Base-by-base conservation (phyloP, 176 grass and related monocot genomes). In the Stipa capillata region DNA sequence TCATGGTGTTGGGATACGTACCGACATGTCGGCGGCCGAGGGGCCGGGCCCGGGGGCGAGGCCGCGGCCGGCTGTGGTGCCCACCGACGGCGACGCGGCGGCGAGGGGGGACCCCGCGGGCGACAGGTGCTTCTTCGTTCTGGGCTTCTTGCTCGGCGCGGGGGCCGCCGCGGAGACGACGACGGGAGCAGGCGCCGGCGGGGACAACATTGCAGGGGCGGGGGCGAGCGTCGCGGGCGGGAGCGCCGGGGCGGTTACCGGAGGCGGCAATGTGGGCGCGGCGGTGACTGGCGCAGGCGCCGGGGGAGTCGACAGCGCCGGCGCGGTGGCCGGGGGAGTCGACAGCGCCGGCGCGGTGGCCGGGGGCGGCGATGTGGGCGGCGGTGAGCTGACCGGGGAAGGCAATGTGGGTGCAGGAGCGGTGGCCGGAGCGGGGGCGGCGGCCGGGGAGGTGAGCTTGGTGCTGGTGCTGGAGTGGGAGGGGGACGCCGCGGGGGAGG, bases 21-120 rank as follows among this genome's bases (percentile, higher is more conserved):
- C 87, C 87, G 79, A 81, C 87, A 89, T 89, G 82, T 89, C 87
- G 77, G 87, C 87, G 77, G 82, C 57, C 77, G 87, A 89, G 63
- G 87, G 87, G 8, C 87, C 77, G 16, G 87, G 87, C 0, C 77
- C 63, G 6, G 78, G 82, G 45, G 82, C 87, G 62, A 76, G 53
- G n/a, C 63, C 34, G 76, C n/a, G n/a, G n/a, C 55, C 28, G 40
- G n/a, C n/a, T n/a, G n/a, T n/a, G n/a, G 16, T n/a, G n/a, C n/a
- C n/a, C n/a, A n/a, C 0, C 10, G 69, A 66, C 7, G 76, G 45
- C 25, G 81, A 75, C 4, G 76, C 60, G 34, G 87, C 60, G 32
- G 76, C 77, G 70, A 76, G 43, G 6, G 87, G 87, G 20, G 87
- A 7, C 0, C 32, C 11, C 0, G 76, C 69, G 2, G 86, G 86